phyloP scores from a whole-genome alignment of 2,329 filamentous ascomycete genomes.

The Phaeosphaeria sp. region DNA sequence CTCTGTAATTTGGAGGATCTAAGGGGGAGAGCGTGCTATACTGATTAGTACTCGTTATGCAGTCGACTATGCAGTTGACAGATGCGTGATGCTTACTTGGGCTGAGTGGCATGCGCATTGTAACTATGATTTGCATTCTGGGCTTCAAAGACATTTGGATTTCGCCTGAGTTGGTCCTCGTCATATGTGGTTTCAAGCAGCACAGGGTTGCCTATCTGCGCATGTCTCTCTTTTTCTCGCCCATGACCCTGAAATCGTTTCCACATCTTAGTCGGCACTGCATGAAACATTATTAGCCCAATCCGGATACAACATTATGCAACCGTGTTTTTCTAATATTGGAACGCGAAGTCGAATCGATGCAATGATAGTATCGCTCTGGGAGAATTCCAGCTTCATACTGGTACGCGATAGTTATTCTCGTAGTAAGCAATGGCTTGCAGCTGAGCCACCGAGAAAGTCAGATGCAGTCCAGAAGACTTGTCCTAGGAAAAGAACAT shows the following conservation, averaged over 20 bases:
- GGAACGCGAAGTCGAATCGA: neutral
- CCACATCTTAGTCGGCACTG: constrained; percentile 54
- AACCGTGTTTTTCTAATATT: neutral
- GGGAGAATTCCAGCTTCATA: too few relatives aligned
- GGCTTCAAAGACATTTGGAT: constrained; percentile 37
- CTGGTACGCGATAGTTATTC: neutral
- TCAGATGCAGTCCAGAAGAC: neutral
- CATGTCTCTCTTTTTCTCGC: constrained; percentile 50
- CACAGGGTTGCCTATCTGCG: constrained; percentile 53
- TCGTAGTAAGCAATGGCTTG: neutral
- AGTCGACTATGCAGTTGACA: neutral
- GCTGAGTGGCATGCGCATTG: constrained; percentile 28
- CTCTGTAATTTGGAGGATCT: constrained; percentile 29
- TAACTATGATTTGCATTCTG: constrained; percentile 37
- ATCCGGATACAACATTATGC: neutral
- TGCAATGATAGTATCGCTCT: too few relatives aligned
- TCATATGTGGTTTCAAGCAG: constrained; percentile 55
- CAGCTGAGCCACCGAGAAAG: neutral
- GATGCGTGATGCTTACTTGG: constrained; percentile 31
- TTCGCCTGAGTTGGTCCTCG: constrained; percentile 51
- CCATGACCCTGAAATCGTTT: constrained; percentile 57
- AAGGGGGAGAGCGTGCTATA: constrained; percentile 31
- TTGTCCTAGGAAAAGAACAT: neutral
- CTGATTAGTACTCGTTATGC: constrained; percentile 3
- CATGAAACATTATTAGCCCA: constrained; percentile 36